Base-by-base conservation (phyloP, 768 basidiomycete species). In the Mycena alexandri region DNA sequence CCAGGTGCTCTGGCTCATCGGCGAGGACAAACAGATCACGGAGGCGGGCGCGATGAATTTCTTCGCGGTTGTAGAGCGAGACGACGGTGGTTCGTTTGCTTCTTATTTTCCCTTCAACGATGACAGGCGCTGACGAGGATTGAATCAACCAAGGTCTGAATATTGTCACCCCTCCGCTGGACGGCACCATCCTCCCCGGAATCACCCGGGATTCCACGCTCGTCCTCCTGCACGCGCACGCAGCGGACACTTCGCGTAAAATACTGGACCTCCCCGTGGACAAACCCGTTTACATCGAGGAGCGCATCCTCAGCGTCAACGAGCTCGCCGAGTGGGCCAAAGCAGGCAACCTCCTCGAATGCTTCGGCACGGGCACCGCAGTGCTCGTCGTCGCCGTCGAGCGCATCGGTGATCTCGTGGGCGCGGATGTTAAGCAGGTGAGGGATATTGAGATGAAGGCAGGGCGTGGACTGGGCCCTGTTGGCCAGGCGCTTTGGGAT, bases 151-250 rank as follows among this genome's bases (percentile, higher is more conserved):
- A 72, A 92, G 91, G 85, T 33, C 70, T 90, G 63, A 93, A 96
- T 68, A 80, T 96, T 61, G 78, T 94, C 62, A 98, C 96, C 0
- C 93, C 95, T 0, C 88, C 93, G 10, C 80, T 96, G 67, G 93
- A 92, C 73, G 94, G 95, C 36, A 92, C 92, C 24, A 93, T 97
- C 71, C 87, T 97, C 2, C 94, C 95, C 3, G 94, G 95, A n/a
- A 86, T 98, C n/a, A 96, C 94, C 0, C 89, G 95, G 44, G 88
- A 87, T 61, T 93, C 93, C 21, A 87, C 89, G 44, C 83, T 97
- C 43, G 73, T 77, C 13, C 89, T 98, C 59, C 82, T 86, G 3
- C 80, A 86, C 22, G 87, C 85, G 0, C 93, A 94, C 75, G 82
- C 80, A 1, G 77, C 82, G 0, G 78, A 70, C 83, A 63, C 72